Evolutionary conservation across 1,284 basidiomycete genomes (phyloP).

Genomic region (Apiotrichum veenhuisii): DNA sequence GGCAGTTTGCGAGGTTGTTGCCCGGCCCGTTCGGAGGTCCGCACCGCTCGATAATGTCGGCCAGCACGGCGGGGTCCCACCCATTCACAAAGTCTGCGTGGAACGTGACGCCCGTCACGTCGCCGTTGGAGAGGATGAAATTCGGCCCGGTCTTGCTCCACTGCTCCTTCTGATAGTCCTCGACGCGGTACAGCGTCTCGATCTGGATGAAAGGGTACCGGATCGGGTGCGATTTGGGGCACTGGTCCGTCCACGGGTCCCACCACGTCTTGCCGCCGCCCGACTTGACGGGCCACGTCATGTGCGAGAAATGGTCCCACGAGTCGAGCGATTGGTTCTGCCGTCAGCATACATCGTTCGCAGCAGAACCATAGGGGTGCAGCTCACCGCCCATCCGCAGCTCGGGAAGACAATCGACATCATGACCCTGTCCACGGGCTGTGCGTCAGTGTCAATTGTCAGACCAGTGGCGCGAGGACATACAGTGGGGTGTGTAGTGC

Average conservation of each 20-base stretch:
- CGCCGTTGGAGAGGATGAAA: conserved; percentile 15
- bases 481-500: conserved; percentile 10
- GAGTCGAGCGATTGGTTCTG: conserved; percentile 32
- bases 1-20: not conserved
- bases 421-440: too few species aligned
- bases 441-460: too few species aligned
- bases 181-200: conserved; percentile 8
- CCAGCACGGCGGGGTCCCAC: conserved; percentile 8
- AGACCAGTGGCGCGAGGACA: too few species aligned
- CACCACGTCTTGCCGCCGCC: not conserved
- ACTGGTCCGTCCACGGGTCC: not conserved
- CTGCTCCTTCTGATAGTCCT: not conserved
- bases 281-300: conserved; percentile 35
- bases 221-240: conserved; percentile 17
- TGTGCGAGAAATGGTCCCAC: conserved; percentile 44
- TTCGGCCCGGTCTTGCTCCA: conserved; percentile 7
- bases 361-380: too few species aligned
- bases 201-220: conserved; percentile 13
- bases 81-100: conserved; percentile 18
- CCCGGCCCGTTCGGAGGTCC: not conserved
- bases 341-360: conserved; percentile 21
- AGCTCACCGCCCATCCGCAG: too few species aligned
- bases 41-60: not conserved
- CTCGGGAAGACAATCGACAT: too few species aligned
- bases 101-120: conserved; percentile 9